A percentile compares a stretch with the other conserved stretches of the same genome.
These are phyloP conservation scores for Platanus orientalis DNA, from an alignment of 164 flowering plant genomes.

Conservation along the genomic window DNA sequence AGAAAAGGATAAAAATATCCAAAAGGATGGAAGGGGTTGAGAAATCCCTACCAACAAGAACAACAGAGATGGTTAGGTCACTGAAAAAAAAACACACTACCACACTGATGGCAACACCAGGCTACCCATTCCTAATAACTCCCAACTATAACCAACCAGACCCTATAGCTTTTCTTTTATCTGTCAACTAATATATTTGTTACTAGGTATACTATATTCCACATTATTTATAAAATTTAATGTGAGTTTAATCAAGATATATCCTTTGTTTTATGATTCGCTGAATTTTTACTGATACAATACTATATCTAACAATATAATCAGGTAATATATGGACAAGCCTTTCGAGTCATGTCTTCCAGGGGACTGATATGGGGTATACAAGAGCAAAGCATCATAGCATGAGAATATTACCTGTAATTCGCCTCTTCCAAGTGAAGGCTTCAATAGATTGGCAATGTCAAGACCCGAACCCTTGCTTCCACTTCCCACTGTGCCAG, in stretches of 20 bases:
- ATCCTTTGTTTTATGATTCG: background rate
- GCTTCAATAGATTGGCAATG: constrained; percentile 75
- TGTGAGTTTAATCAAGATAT: background rate
- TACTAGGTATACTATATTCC: background rate
- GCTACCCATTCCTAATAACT: too few relatives aligned
- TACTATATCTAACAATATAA: background rate
- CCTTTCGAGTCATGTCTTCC: background rate
- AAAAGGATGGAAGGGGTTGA: too few relatives aligned
- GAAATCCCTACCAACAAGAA: too few relatives aligned
- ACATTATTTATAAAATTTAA: background rate
- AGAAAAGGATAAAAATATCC: too few relatives aligned
- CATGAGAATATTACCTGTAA: constrained; percentile 49
- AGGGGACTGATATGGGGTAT: background rate
- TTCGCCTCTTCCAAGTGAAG: constrained; percentile 77
- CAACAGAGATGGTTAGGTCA: too few relatives aligned
- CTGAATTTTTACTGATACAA: too few relatives aligned
- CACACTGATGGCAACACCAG: too few relatives aligned
- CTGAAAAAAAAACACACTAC: too few relatives aligned
- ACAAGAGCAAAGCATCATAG: background rate
- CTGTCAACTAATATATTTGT: background rate
- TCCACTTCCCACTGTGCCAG: constrained; percentile 69
- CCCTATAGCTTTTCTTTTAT: too few relatives aligned
- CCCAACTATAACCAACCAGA: too few relatives aligned
- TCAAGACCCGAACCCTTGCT: constrained; percentile 78
- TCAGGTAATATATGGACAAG: background rate